phyloP scores from a whole-genome alignment of 2,329 filamentous ascomycete genomes.

The Penicillium concentricum region DNA sequence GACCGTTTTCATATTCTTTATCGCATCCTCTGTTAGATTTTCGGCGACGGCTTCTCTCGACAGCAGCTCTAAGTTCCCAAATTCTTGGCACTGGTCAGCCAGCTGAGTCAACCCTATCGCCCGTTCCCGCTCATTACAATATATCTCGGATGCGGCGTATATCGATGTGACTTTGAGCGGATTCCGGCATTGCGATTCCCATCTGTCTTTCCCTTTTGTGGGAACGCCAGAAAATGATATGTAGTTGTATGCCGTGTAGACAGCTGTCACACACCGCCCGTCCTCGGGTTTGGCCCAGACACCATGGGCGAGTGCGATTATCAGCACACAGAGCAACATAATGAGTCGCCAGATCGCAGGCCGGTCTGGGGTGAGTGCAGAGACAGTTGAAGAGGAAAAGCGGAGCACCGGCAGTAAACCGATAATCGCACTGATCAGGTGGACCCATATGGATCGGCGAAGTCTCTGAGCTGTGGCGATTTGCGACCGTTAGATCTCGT shows the following conservation, averaged over 20 bases:
- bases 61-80: slow-evolving; percentile 25
- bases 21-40: slow-evolving; percentile 35
- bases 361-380: background rate
- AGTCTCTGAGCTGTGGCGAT: slow-evolving; percentile 3
- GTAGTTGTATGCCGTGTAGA: slow-evolving; percentile 34
- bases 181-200: slow-evolving; percentile 35
- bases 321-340: slow-evolving; percentile 24
- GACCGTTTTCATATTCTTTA: slow-evolving; percentile 34
- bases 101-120: slow-evolving; percentile 24
- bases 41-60: slow-evolving; percentile 29
- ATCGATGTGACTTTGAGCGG: slow-evolving; percentile 34
- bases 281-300: slow-evolving; percentile 14
- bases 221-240: slow-evolving; percentile 30
- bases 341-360: slow-evolving; percentile 3
- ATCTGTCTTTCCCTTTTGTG: slow-evolving; percentile 16
- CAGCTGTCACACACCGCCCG: slow-evolving; percentile 34
- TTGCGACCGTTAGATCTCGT: background rate
- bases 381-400: slow-evolving; percentile 7
- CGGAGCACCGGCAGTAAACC: slow-evolving; percentile 8
- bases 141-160: slow-evolving; percentile 36
- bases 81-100: slow-evolving; percentile 22
- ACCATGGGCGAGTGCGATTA: slow-evolving; percentile 11
- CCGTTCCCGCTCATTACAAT: slow-evolving; percentile 30
- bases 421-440: slow-evolving; percentile 14
- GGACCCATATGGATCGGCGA: slow-evolving; percentile 10